Base-by-base conservation (phyloP, 2,329 filamentous ascomycete species). In the Sarocladium kiliense region DNA sequence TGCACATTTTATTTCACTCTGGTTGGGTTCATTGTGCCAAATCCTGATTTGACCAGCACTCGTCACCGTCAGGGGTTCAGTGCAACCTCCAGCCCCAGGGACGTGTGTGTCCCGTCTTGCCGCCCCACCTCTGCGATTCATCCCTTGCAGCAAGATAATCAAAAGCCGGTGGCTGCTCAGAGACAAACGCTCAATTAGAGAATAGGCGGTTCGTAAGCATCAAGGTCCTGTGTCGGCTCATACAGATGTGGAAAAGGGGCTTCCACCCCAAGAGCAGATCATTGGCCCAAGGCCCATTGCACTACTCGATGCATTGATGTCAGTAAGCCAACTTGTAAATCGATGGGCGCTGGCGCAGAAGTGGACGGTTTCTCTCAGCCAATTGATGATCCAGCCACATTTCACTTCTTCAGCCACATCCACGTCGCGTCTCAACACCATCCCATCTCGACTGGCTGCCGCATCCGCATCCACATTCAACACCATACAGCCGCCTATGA, bases 401-500 rank as follows among this genome's bases (percentile, higher is more conserved):
- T 26, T 30, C 41, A 21, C 41, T 3, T 23, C 16, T 30, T 47
- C 44, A 47, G 44, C 44, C 50, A 54, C 50, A 41, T 9, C 32
- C 32, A 27, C 25, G 23, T 44, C 44, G 44, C 44, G 21, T 16
- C 44, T 47, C 25, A 12, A 26, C 21, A 47, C 25, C 23, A 12
- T 14, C 5, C 36, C 30, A 12, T 6, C 30, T 32, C 7, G n/a
- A n/a, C n/a, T n/a, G n/a, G n/a, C n/a, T n/a, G n/a, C n/a, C n/a
- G 30, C 30, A 32, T 32, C 30, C 12, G 37, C 26, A 49, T 16
- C 23, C 44, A 27, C 26, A n/a, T 30, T 49, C 26, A 32, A 30
- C 44, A 32, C 26, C 16, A 42, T 21, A 18, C 27, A 41, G 36
- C 56, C 39, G 57, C 44, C 23, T 25, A 32, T 49, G 44, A 49